Base-by-base conservation (phyloP, 2,329 filamentous ascomycete genomes). In the Onygenales sp. region DNA sequence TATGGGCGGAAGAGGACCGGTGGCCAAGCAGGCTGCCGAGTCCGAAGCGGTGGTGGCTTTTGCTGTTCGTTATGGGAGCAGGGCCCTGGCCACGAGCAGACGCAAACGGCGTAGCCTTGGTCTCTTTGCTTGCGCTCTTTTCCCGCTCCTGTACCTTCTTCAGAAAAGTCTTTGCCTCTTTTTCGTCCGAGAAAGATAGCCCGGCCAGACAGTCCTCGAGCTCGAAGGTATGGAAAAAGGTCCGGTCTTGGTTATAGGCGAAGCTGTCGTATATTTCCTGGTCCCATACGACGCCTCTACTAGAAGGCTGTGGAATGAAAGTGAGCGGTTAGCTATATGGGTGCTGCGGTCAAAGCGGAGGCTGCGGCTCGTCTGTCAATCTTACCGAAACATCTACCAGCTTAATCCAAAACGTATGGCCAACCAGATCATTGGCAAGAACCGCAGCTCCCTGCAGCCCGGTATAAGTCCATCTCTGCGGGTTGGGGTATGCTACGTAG, bases 141-240 rank as follows among this genome's bases (percentile, higher is more conserved):
- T 97, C 91, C 59, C 91, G 81, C 66, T 96, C 91, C 62, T 93
- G 86, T 81, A 98, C 88, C 77, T 96, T 97, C 79, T 96, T 95
- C 72, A 91, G 85, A 74, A 98, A 97, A 55, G 89, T 87, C 73
- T 89, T 94, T 36, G 93, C 93, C 74, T 98, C 93, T 72, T 96
- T 97, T 75, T 97, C 93, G 69, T 97, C 93, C 57, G 86, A 84
- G 65, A 98, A 98, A 27, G 89, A 95, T 56, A 98, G 75, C 0
- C 85, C 93, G 5, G 90, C 93, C 56, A 94, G 75, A 64, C 90
- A 97, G 58, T 94, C 84, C 71, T 97, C 91, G 53, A 95, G 80
- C 74, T 98, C 93, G 68, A 98, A 98, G 5, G 89, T 90, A 72
- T 97, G 91, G 73, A 98, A 98, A 74, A 96, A 98, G 56, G 89